Evolutionary conservation across 1,284 basidiomycete species (phyloP).

Genomic region (Exobasidium rhododendri): DNA sequence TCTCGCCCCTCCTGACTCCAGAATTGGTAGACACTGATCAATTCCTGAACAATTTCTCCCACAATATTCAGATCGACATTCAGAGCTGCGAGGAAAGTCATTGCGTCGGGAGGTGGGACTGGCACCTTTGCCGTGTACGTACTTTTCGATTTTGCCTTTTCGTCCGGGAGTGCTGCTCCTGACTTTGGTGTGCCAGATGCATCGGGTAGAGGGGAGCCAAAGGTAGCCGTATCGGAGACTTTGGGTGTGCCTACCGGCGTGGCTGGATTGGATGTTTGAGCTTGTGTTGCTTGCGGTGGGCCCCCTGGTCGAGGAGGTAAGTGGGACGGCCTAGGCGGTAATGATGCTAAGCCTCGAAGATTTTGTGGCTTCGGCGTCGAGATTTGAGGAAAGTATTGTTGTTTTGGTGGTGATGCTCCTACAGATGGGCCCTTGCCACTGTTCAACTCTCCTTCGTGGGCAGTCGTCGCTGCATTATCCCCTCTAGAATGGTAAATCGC

Average conservation of each 20-base stretch:
- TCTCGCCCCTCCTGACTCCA: constrained; percentile 63
- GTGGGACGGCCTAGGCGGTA: neutral
- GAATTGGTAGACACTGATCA: constrained; percentile 78
- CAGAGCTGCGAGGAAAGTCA: constrained; percentile 78
- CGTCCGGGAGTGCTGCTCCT: constrained; percentile 12
- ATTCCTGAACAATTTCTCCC: constrained; percentile 84
- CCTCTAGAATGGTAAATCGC: neutral
- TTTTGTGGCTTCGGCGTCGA: neutral
- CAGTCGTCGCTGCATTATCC: neutral
- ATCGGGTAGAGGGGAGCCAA: neutral
- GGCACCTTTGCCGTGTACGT: constrained; percentile 24
- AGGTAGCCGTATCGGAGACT: neutral
- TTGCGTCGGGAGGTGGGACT: constrained; percentile 58
- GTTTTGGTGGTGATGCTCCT: constrained; percentile 5
- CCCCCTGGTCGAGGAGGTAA: neutral
- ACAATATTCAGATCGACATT: constrained; percentile 79
- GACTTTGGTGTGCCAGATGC: neutral
- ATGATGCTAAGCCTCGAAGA: neutral
- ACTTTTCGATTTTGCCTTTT: neutral
- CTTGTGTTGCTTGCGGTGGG: neutral
- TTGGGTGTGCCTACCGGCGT: neutral
- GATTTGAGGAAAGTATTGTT: neutral
- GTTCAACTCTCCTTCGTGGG: neutral
- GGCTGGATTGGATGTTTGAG: constrained; percentile 55
- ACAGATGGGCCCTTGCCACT: neutral